Evolutionary conservation across 2,329 filamentous ascomycete genomes (phyloP).

Genomic region (Drechslerella dactyloides): DNA sequence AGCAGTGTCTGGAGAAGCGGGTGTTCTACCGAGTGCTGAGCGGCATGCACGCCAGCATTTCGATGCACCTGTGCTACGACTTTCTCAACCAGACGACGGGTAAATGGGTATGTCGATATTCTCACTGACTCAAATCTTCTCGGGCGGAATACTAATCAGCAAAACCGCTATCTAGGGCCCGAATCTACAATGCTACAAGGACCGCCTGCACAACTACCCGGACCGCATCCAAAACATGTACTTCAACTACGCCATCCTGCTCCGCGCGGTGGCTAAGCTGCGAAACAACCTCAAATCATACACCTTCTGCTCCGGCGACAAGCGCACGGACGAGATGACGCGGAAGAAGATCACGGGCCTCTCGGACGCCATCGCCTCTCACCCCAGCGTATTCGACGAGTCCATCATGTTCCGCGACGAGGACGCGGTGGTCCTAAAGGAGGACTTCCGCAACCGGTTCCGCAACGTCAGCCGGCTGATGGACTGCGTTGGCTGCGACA

Average conservation of each 20-base stretch:
- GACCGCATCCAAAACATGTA: slow-evolving; percentile 97
- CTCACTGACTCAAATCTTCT: not conserved
- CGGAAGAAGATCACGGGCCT: slow-evolving; percentile 81
- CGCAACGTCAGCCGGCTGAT: slow-evolving; percentile 95
- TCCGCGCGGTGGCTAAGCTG: slow-evolving; percentile 88
- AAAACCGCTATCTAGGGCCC: too few relatives aligned
- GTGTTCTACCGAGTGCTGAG: slow-evolving; percentile 95
- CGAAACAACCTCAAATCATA: slow-evolving; percentile 78
- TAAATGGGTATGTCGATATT: slow-evolving; percentile 66
- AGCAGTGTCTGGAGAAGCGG: slow-evolving; percentile 97
- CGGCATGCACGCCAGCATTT: slow-evolving; percentile 98
- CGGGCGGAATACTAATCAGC: not conserved
- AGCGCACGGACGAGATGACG: slow-evolving; percentile 76
- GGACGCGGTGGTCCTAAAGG: slow-evolving; percentile 75
- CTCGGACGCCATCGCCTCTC: slow-evolving; percentile 70
- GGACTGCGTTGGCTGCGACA: slow-evolving; percentile 99
- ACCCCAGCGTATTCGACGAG: slow-evolving; percentile 81
- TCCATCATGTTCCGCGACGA: slow-evolving; percentile 85
- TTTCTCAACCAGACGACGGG: slow-evolving; percentile 95
- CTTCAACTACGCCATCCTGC: slow-evolving; percentile 97
- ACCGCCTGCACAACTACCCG: slow-evolving; percentile 80
- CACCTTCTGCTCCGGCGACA: slow-evolving; percentile 89
- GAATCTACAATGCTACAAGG: slow-evolving; percentile 86
- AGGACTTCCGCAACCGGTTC: slow-evolving; percentile 97
- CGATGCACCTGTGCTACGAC: slow-evolving; percentile 92